Conservation (phyloP, 2,329 filamentous ascomycete genomes). For the Fusarium luffae region DNA sequence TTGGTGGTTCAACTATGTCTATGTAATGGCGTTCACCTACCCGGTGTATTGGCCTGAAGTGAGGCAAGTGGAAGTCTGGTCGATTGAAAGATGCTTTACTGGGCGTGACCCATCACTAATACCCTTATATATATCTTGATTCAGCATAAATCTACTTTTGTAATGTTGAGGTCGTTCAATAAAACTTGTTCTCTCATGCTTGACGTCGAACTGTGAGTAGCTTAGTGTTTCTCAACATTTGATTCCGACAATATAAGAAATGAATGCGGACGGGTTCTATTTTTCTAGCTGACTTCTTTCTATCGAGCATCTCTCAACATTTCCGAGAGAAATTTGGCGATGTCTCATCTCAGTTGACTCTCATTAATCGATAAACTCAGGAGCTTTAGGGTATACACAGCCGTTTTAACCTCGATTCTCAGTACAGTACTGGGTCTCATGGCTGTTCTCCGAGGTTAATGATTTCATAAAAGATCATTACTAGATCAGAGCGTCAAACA, state of each 20-base stretch:
- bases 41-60: not conserved
- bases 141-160: not conserved
- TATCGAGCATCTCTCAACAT: not conserved
- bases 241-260: not conserved
- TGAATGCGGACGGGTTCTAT: not conserved
- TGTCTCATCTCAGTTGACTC: not conserved
- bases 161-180: not conserved
- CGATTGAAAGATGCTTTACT: not conserved
- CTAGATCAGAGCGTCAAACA: slow-evolving; percentile 7
- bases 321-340: not conserved
- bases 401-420: not conserved
- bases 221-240: not conserved
- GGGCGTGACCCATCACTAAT: not conserved
- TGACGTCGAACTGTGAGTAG: not conserved
- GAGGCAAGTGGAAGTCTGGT: not conserved
- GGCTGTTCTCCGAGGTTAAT: not conserved
- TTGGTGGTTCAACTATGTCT: not conserved
- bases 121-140: not conserved
- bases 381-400: not conserved
- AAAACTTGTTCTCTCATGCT: not conserved
- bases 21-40: not conserved
- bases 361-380: not conserved
- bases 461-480: not conserved
- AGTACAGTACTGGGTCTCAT: not conserved
- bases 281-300: not conserved